Conservation (phyloP, 371 early-diverging fungal species). For the Haplosporangium sp. region DNA sequence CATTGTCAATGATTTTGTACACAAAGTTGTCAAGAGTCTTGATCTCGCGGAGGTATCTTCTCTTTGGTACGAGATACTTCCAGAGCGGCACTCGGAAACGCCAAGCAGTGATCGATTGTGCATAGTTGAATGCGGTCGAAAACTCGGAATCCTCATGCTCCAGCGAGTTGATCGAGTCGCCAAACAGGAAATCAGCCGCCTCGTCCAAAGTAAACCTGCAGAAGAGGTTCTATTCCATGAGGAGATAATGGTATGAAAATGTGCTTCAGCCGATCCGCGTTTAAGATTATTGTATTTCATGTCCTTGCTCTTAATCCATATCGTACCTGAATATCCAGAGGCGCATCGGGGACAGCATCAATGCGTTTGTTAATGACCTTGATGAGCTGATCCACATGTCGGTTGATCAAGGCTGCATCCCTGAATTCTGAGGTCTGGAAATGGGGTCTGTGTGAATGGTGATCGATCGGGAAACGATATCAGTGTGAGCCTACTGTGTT, state of each 20-base stretch:
- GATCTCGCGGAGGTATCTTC: slow-evolving; percentile 18
- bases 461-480: slow-evolving; percentile 33
- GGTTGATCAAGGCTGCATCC: slow-evolving; percentile 42
- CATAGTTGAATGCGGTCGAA: slow-evolving; percentile 43
- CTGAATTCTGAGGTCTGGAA: slow-evolving; percentile 51
- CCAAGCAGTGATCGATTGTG: slow-evolving; percentile 43
- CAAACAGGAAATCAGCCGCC: slow-evolving; percentile 49
- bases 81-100: slow-evolving; percentile 52
- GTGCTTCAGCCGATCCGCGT: neutral
- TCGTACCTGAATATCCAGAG: slow-evolving; percentile 41
- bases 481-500: slow-evolving; percentile 2
- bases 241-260: too few relatives aligned
- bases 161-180: slow-evolving; percentile 38
- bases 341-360: slow-evolving; percentile 12
- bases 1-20: slow-evolving; percentile 46
- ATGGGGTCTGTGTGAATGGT: slow-evolving; percentile 20
- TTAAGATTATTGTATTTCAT: neutral
- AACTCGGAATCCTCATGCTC: slow-evolving; percentile 30
- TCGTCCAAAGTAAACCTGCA: slow-evolving; percentile 44
- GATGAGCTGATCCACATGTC: slow-evolving; percentile 37
- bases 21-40: slow-evolving; percentile 47
- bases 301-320: neutral
- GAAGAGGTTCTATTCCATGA: slow-evolving; percentile 22
- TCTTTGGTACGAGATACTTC: slow-evolving; percentile 29
- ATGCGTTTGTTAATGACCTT: slow-evolving; percentile 31